Base-by-base conservation (phyloP, 163 green algal genomes). In the Chlamydomonas reinhardtii region DNA sequence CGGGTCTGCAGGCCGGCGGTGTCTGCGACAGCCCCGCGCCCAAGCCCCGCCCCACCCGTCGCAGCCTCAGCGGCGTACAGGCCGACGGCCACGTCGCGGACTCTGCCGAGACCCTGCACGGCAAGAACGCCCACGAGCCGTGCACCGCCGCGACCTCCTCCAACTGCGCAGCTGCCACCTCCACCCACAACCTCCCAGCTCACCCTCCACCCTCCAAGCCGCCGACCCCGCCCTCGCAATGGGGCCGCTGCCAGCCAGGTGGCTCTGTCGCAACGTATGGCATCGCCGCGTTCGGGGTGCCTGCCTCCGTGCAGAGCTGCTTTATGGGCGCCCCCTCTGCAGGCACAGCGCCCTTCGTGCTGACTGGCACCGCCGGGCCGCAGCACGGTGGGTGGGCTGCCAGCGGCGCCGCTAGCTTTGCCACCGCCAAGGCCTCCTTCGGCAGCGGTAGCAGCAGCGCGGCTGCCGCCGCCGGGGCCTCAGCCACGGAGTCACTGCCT, bases 281-380 rank as follows among this genome's bases (percentile, higher is more conserved):
- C 54, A 86, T 86, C 56, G 80, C 80, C 11, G 80, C 80, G 0
- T 86, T 86, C 70, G 80, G 80, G 0, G 35, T 86, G 2, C 70
- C 69, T 4, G 80, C 80, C 0, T 73, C 70, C 54, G 80, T 86
- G 12, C 54, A 72, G 25, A 80, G 70, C 19, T 86, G 80, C 70
- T 86, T 86, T 56, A 35, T 19, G 0, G 70, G 48, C 35, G 19
- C 39, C 22, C 15, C 71, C 12, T 31, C 34, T 6, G 34, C 22
- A 35, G 12, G 34, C 34, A 20, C 66, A 0, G 66, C 66, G 27
- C 16, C 69, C 2, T 31, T 16, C 29, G 0, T n/a, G 69, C 34
- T 22, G 34, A 0, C 35, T 17, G 62, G 62, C 62, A 9, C 25
- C 6, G 62, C 25, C 6, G 62, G 24, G 15, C 24, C 25, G 62